Base-by-base conservation (phyloP, 306 rosid genomes). In the Elaeagnus macrophylla region DNA sequence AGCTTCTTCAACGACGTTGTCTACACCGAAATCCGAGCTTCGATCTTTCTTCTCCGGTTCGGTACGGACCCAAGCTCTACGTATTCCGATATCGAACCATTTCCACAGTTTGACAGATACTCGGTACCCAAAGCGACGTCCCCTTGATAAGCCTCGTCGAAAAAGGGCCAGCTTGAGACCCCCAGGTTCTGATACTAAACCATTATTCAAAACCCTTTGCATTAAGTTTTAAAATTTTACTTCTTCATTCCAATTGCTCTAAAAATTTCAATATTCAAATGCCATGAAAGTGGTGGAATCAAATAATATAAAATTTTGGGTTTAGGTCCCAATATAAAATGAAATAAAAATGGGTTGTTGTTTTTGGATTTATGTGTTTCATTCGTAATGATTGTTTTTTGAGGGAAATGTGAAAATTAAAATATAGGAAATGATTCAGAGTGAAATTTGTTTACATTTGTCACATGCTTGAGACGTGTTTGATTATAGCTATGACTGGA, bases 71-170 rank as follows among this genome's bases (percentile, higher is more conserved):
- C 62, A 14, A 51, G 69, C 73, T 41, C 83, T 75, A 32, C 75
- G 85, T 84, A 20, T 67, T 62, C 76, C 77, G 15, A 54, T 72
- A 54, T 16, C 52, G 38, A 83, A 53, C 58, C 80, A 73, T 64
- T 69, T 86, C 14, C 81, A 81, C 73, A 80, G 86, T 75, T 80
- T 91, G 77, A 86, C 96, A 7, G 96, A 91, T 13, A 70, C 96
- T 51, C 86, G 86, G 38, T 72, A 72, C 53, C 96, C 96, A 2
- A 90, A 86, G 78, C 70, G 93, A 56, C 77, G 97, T 2, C 95
- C 97, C 35, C 50, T 68, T 1, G 71, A 69, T 59, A 80, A 74
- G 61, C 67, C 97, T 17, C 93, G 82, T 41, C 85, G 89, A 39
- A 91, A 84, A 70, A 79, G 96, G 67, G 80, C 89, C 43, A 56